Evolutionary conservation across 2,329 filamentous ascomycete species (phyloP), one percentile per base, ranked within the genome.

Genomic region (Ophiosphaerella narmari): DNA sequence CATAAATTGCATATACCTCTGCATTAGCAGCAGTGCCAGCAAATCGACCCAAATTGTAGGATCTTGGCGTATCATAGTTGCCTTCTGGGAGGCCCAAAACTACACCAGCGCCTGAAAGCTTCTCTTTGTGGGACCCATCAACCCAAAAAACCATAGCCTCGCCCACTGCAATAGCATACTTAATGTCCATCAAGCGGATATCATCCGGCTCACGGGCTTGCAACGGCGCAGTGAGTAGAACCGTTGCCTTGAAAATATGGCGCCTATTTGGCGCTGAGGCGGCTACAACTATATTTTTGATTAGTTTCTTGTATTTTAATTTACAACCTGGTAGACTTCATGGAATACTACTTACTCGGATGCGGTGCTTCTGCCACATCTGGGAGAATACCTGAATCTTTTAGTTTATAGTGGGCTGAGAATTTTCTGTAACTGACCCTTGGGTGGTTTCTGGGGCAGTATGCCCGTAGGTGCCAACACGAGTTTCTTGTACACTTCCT

Each of bases 1-100:
- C 54, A 5, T 40, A 52, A 12, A 60, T 50, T 4, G 39, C 54
- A 21, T 39, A 54, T 1, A 57, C 4, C 16, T 60, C 52, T 2
- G 47, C 43, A n/a, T 60, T 54, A 1, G 4, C 2, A 12, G 7
- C 23, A 2, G 23, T 31, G 7, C 48, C 50, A 13, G 42, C 49
- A 9, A 33, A 18, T 11, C 7, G 32, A 0, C 51, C 53, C 1
- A 59, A 41, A 7, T 18, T n/a, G 23, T 43, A 35, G 2, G 21
- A 29, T 29, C 26, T 29, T 29, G 26, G 26, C 26, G 7, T 11
- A 7, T 11, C 21, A 14, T 26, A 6, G 9, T 34, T 33, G 18
- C 37, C 18, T 3, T 24, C 16, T 18, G 29, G 14, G 3, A 4
- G 7, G 21, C 14, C 13, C 42, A 40, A 49, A 5, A 39, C 48